Conservation (phyloP, 345 rosid genomes). For the Boechera stricta region DNA sequence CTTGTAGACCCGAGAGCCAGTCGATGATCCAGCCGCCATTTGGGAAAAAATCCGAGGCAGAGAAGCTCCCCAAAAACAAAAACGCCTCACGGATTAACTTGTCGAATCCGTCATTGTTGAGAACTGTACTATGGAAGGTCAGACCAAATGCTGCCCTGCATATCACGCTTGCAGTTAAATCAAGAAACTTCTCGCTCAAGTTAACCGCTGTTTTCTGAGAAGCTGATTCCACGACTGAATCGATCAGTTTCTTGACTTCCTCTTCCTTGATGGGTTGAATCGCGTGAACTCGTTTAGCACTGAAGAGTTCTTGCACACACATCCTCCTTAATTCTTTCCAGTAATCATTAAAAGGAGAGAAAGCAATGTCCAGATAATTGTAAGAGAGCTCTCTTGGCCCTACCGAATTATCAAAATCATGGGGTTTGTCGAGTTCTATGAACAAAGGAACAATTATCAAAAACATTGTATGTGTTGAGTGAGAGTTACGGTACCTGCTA, state of each 20-base stretch:
- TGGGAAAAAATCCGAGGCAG: conserved; percentile 50
- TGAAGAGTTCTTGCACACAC: conserved; percentile 49
- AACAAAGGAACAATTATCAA: neutral
- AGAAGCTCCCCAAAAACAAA: conserved; percentile 43
- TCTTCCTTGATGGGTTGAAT: conserved; percentile 48
- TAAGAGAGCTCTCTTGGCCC: conserved; percentile 51
- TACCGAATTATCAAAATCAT: neutral
- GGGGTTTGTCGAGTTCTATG: neutral
- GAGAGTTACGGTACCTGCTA: conserved; percentile 10
- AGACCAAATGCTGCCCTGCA: conserved; percentile 52
- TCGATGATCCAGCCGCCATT: conserved; percentile 49
- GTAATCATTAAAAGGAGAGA: conserved; percentile 45
- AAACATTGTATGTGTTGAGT: neutral
- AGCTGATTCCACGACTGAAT: conserved; percentile 30
- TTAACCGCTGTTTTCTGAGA: conserved; percentile 20
- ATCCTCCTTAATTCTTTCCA: conserved; percentile 54
- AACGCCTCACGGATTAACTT: conserved; percentile 42
- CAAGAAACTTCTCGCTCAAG: conserved; percentile 36
- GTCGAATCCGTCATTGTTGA: conserved; percentile 37
- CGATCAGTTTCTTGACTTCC: conserved; percentile 46
- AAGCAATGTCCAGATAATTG: conserved; percentile 47
- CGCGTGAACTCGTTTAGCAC: conserved; percentile 36
- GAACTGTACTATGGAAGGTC: conserved; percentile 37
- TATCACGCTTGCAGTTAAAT: conserved; percentile 32
- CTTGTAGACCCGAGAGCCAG: conserved; percentile 38